Base-by-base conservation (phyloP, 345 rosid species). In the Draba incana region DNA sequence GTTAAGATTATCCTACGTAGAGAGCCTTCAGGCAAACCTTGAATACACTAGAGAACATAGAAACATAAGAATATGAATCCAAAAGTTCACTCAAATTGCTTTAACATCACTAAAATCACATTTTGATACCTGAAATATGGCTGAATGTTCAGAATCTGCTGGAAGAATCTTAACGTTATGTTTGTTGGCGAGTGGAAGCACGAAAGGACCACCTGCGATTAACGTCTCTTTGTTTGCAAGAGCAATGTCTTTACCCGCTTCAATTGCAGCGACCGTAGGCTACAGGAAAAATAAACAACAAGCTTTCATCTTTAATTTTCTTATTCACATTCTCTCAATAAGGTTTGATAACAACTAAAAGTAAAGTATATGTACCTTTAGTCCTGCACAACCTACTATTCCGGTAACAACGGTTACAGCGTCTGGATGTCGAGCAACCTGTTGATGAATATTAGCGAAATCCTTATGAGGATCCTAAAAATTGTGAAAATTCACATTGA, bases 91-190 rank as follows among this genome's bases (percentile, higher is more conserved):
- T 54, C 11, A 56, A 56, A 27, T 25, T 3, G 42, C 20, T 45
- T 10, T 39, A 43, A 33, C 55, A 49, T 24, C 56, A 6, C 37
- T 10, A 25, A 50, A 35, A 25, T 50, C 55, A 7, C 23, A 11
- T 27, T 55, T 9, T 2, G 2, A 46, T 77, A 91, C 97, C 96
- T 94, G 99, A 78, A 94, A 94, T 79, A 94, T 87, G 44, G 99
- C 96, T 68, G 97, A 94, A 81, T 94, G 99, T 73, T 94, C 99
- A 4, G 99, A 94, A 87, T 91, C 99, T 65, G 99, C 96, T 1
- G 97, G 96, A 78, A 94, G 97, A 76, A 94, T 89, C 74, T 94
- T 94, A 23, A 94, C 92, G 10, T 87, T 89, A 79, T 89, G 82
- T 70, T 89, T 89, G 38, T 82, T 91, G 49, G 97, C 96, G 7